These are phyloP conservation scores for Abelmoschus esculentus DNA, from an alignment of 345 rosid genomes.

Conservation along the genomic window DNA sequence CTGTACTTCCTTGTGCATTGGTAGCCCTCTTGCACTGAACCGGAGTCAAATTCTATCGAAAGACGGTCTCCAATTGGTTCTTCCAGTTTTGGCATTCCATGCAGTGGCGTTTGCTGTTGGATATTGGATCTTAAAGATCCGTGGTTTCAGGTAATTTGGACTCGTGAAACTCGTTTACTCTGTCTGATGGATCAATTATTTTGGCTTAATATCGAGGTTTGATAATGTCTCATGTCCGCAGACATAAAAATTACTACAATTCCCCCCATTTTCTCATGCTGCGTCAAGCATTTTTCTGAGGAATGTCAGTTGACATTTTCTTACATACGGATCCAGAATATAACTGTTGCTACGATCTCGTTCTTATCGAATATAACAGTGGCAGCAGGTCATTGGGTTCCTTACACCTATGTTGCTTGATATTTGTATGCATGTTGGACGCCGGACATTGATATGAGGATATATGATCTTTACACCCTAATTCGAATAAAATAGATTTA, in stretches of 20 bases:
- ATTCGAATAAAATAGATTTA: not conserved
- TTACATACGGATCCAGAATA: not conserved
- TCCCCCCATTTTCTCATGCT: not conserved
- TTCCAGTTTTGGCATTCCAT: slow-evolving; percentile 80
- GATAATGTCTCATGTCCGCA: not conserved
- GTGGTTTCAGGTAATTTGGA: slow-evolving; percentile 53
- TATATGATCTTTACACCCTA: not conserved
- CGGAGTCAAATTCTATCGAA: slow-evolving; percentile 62
- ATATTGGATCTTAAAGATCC: slow-evolving; percentile 80
- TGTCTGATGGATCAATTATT: not conserved
- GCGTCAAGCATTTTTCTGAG: not conserved
- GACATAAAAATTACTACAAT: too few species aligned
- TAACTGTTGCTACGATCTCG: not conserved
- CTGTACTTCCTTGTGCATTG: slow-evolving; percentile 81
- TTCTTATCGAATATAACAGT: not conserved
- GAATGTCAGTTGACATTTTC: not conserved
- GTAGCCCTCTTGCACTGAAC: slow-evolving; percentile 86
- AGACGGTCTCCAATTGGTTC: slow-evolving; percentile 58
- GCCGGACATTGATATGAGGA: not conserved
- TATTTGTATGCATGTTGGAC: too few species aligned
- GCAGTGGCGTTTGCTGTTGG: slow-evolving; percentile 63
- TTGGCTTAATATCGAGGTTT: not conserved
- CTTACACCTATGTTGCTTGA: too few species aligned
- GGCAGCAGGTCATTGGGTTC: too few species aligned
- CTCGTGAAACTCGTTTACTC: not conserved